These are phyloP conservation scores for Trypanosoma theileri DNA, from an alignment of 208 protist genomes.

Conservation along the genomic window DNA sequence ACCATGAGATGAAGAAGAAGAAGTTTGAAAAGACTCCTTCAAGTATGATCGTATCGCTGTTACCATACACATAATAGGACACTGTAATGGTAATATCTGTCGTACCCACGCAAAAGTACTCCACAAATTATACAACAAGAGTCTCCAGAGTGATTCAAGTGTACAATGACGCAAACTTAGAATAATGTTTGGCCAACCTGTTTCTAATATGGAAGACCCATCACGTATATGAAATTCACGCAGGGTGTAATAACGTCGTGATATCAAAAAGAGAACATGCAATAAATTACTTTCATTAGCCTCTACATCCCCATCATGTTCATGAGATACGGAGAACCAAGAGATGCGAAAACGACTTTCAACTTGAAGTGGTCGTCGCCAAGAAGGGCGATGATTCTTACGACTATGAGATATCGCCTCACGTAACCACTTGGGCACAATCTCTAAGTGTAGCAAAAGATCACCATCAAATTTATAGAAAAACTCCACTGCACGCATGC, in stretches of 20 bases:
- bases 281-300: slow-evolving; percentile 27
- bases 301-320: slow-evolving; percentile 9
- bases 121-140: slow-evolving; percentile 55
- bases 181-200: slow-evolving; percentile 23
- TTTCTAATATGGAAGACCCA: not conserved
- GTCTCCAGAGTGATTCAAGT: slow-evolving; percentile 44
- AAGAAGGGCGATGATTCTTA: not conserved
- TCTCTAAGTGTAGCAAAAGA: slow-evolving; percentile 27
- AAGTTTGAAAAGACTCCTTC: slow-evolving; percentile 8
- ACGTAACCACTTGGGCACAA: slow-evolving; percentile 28
- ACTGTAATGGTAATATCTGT: slow-evolving; percentile 26
- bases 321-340: slow-evolving; percentile 34
- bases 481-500: slow-evolving; percentile 21
- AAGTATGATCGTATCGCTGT: slow-evolving; percentile 24
- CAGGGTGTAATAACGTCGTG: not conserved
- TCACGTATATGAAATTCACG: not conserved
- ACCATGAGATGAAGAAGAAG: slow-evolving; percentile 2
- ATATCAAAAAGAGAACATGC: slow-evolving; percentile 41
- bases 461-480: slow-evolving; percentile 30
- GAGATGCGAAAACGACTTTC: slow-evolving; percentile 11
- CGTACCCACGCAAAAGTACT: slow-evolving; percentile 41
- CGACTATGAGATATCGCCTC: not conserved
- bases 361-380: slow-evolving; percentile 7
- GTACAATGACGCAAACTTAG: slow-evolving; percentile 49
- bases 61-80: slow-evolving; percentile 40